These are phyloP conservation scores for Lepidium didymum DNA, from an alignment of 345 rosid genomes.

Conservation along the genomic window DNA sequence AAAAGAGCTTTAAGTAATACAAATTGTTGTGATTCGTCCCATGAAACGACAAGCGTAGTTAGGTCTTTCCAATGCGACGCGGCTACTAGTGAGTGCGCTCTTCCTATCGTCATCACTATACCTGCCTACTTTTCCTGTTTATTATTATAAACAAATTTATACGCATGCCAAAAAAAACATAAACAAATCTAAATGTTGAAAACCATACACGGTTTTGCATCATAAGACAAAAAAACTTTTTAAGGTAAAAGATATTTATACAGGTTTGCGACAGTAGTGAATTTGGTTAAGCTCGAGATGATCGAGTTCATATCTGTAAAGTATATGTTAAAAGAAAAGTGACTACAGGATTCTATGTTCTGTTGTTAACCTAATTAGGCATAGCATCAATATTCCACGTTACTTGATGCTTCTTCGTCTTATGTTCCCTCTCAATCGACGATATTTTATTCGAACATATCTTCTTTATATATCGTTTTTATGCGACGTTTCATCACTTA, in stretches of 20 bases:
- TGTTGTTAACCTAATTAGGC: constrained; percentile 12
- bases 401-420: constrained; percentile 5
- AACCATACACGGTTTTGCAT: neutral
- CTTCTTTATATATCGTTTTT: neutral
- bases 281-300: neutral
- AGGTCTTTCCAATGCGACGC: constrained; percentile 32
- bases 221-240: neutral
- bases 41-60: constrained; percentile 32
- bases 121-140: constrained; percentile 17
- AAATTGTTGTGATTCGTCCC: constrained; percentile 18
- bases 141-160: constrained; percentile 9
- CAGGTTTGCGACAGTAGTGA: no score
- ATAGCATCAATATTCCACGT: constrained; percentile 6
- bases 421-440: constrained; percentile 1
- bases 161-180: neutral
- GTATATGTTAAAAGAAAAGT: neutral
- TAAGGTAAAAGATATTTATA: neutral
- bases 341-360: neutral
- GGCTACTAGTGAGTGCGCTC: constrained; percentile 23
- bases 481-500: constrained; percentile 8
- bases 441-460: constrained; percentile 16
- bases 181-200: neutral
- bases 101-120: constrained; percentile 10
- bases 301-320: neutral
- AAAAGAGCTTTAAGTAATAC: neutral